Evolutionary conservation across 306 rosid genomes (phyloP).

Genomic region (Sechiopsis laciniata): DNA sequence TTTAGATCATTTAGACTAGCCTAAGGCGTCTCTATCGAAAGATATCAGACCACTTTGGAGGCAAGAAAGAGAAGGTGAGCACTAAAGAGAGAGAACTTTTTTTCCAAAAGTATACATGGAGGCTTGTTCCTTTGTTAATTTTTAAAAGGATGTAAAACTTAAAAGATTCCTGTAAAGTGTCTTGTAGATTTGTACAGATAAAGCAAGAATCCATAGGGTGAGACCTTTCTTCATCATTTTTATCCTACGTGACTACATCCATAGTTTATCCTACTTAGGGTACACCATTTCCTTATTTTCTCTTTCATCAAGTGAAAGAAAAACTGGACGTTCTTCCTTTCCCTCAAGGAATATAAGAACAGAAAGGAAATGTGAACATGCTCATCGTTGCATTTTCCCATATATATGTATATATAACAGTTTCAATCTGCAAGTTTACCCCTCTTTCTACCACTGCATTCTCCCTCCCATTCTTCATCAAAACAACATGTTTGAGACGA

Average conservation of each 20-base stretch:
- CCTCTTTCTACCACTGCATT: background rate
- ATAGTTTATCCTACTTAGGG: background rate
- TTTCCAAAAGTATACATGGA: background rate
- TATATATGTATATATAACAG: no score
- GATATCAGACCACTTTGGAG: background rate
- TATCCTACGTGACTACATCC: background rate
- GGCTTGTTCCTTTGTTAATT: background rate
- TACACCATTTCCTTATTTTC: background rate
- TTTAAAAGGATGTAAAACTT: background rate
- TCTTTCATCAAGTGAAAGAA: slow-evolving; percentile 10
- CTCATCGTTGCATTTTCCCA: background rate
- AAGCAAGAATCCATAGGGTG: background rate
- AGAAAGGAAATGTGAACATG: background rate
- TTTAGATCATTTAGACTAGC: background rate
- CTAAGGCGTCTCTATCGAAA: background rate
- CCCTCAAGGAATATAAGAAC: background rate
- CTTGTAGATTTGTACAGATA: background rate
- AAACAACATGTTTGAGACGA: slow-evolving; percentile 3
- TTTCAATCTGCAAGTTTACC: background rate
- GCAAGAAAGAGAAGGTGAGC: background rate
- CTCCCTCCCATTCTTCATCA: background rate
- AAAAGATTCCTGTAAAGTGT: background rate
- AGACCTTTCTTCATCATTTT: background rate
- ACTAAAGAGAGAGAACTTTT: background rate
- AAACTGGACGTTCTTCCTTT: background rate